Conservation (phyloP, 441 rosid species). For the Manihot esculenta region DNA sequence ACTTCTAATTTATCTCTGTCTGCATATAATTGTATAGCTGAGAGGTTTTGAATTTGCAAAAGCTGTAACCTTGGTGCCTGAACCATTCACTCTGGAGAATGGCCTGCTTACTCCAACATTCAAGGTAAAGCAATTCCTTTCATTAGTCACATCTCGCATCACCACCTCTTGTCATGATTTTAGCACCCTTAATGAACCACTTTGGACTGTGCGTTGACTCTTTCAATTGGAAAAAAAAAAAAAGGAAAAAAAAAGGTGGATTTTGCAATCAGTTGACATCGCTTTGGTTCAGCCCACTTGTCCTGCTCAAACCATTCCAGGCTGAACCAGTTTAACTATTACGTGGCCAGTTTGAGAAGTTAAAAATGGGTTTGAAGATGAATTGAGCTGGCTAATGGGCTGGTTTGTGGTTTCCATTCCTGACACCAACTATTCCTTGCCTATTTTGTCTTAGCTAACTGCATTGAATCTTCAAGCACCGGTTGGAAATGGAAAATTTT, state of each 20-base stretch:
- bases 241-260: too few relatives aligned
- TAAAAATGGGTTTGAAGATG: neutral
- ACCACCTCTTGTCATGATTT: too few relatives aligned
- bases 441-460: neutral
- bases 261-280: neutral
- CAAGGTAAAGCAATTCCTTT: slow-evolving; percentile 51
- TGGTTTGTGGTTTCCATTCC: neutral
- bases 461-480: neutral
- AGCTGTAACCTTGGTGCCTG: slow-evolving; percentile 77
- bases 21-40: slow-evolving; percentile 46
- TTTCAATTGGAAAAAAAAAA: neutral
- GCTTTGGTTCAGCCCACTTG: neutral
- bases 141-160: neutral
- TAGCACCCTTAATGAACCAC: neutral
- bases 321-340: too few relatives aligned
- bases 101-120: slow-evolving; percentile 91
- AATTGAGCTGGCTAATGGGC: neutral
- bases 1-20: neutral
- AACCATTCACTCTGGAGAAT: slow-evolving; percentile 78
- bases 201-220: neutral
- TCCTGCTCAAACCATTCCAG: too few relatives aligned
- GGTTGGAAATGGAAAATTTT: too few relatives aligned
- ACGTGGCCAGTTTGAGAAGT: neutral
- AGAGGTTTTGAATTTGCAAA: slow-evolving; percentile 98
- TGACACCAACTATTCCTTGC: neutral